phyloP scores from a whole-genome alignment of 805 yeast genomes.

The Hagleromyces aurorensis region DNA sequence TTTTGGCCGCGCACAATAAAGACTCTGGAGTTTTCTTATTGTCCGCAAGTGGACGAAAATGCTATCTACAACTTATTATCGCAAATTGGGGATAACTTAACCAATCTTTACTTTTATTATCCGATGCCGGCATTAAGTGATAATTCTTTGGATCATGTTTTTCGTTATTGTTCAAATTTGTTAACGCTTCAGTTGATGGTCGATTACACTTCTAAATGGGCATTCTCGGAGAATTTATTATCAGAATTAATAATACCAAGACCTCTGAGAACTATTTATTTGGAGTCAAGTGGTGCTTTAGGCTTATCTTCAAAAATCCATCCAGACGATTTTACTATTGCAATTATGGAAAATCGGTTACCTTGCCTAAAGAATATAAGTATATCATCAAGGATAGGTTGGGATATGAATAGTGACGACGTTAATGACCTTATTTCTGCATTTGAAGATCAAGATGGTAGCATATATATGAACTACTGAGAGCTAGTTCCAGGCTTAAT shows the following conservation, averaged over 20 bases:
- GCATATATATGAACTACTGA: conserved; percentile 48
- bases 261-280: conserved; percentile 48
- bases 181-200: conserved; percentile 58
- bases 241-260: conserved; percentile 25
- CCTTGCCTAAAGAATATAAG: conserved; percentile 58
- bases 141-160: conserved; percentile 64
- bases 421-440: conserved; percentile 57
- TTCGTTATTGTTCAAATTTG: conserved; percentile 71
- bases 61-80: conserved; percentile 56
- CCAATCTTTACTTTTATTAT: conserved; percentile 59
- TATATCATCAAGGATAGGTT: conserved; percentile 72
- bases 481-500: too few relatives aligned
- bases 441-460: conserved; percentile 69
- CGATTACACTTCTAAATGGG: conserved; percentile 56
- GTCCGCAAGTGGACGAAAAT: conserved; percentile 66
- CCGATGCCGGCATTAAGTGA: conserved; percentile 80
- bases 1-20: conserved; percentile 67
- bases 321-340: conserved; percentile 83
- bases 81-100: conserved; percentile 59
- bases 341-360: conserved; percentile 68
- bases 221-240: conserved; percentile 41
- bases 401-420: conserved; percentile 64
- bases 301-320: conserved; percentile 79
- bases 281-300: conserved; percentile 79
- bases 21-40: conserved; percentile 72